These are phyloP conservation scores for Hawksworthiomyces lignivorus DNA, from an alignment of 2,329 filamentous ascomycete species.

Conservation along the genomic window DNA sequence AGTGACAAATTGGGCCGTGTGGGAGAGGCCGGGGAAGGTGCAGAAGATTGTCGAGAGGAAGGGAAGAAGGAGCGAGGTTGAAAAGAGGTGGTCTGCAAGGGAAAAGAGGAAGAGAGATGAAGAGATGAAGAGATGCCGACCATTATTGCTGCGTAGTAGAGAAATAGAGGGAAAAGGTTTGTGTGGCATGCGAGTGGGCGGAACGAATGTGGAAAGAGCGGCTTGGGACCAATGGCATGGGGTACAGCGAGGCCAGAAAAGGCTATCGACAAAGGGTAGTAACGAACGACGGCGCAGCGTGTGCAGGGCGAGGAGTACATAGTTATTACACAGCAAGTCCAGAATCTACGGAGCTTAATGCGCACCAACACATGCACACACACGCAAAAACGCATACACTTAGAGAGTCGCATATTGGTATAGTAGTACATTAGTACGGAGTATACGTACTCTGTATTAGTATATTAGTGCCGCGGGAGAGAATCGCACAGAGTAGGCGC, in stretches of 20 bases:
- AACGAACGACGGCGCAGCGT: neutral
- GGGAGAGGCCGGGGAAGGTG: neutral
- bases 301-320: neutral
- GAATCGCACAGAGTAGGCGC: no score
- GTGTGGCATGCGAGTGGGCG: neutral
- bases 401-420: no score
- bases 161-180: no score
- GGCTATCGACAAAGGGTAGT: conserved; percentile 8
- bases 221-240: conserved; percentile 7
- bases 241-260: neutral
- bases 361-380: no score
- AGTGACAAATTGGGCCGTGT: neutral
- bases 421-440: no score
- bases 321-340: no score
- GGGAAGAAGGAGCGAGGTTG: neutral
- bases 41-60: neutral
- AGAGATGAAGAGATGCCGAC: neutral
- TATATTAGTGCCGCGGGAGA: no score
- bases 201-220: conserved; percentile 6
- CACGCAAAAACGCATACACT: no score
- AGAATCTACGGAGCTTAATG: no score
- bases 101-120: neutral
- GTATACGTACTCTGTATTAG: no score
- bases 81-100: neutral
- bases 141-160: neutral